Evolutionary conservation across 2,329 filamentous ascomycete species (phyloP).

Genomic region (Pseudogymnoascus sp.): DNA sequence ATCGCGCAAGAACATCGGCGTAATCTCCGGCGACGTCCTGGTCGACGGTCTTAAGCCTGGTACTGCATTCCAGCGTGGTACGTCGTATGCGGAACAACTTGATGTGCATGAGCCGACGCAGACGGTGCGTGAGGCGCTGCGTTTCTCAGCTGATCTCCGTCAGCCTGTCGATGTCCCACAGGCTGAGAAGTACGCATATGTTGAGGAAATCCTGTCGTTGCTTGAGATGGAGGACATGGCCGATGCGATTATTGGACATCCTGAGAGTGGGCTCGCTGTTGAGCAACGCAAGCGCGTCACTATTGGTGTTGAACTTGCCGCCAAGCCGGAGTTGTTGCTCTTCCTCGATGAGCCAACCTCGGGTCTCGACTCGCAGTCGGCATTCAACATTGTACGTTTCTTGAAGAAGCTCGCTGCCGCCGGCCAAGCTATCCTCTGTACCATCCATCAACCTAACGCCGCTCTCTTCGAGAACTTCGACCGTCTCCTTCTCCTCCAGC

Average conservation of each 20-base stretch:
- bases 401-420: conserved; percentile 52
- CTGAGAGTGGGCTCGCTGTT: conserved; percentile 53
- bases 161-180: conserved; percentile 66
- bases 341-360: conserved; percentile 56
- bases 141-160: conserved; percentile 80
- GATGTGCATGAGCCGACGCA: conserved; percentile 78
- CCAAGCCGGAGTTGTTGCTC: conserved; percentile 49
- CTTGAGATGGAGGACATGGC: conserved; percentile 61
- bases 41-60: conserved; percentile 61
- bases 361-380: conserved; percentile 56
- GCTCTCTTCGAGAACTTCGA: conserved; percentile 51
- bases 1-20: conserved; percentile 78
- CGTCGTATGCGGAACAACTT: conserved; percentile 82
- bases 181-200: conserved; percentile 73
- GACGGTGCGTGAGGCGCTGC: conserved; percentile 81
- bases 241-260: conserved; percentile 56
- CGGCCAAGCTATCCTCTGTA: conserved; percentile 47
- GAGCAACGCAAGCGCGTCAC: conserved; percentile 56
- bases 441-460: conserved; percentile 48
- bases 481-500: conserved; percentile 54
- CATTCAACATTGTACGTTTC: conserved; percentile 57
- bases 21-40: conserved; percentile 75
- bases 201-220: conserved; percentile 66
- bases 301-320: conserved; percentile 51
- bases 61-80: conserved; percentile 67